Evolutionary conservation across 2,329 filamentous ascomycete species (phyloP).

Genomic region (Fusarium equiseti): DNA sequence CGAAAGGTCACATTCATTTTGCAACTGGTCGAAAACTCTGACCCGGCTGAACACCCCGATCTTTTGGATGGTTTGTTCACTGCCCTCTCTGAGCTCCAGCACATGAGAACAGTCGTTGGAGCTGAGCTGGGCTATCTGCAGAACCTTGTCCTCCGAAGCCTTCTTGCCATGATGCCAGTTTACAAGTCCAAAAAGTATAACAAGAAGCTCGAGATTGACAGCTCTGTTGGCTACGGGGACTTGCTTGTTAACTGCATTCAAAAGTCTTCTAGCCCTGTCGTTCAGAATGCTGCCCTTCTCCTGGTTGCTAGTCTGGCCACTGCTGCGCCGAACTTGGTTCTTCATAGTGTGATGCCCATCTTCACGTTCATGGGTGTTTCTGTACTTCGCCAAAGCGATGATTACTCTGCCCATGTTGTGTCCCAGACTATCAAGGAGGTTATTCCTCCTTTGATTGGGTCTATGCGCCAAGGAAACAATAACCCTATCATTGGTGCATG

Average conservation of each 20-base stretch:
- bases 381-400: conserved; percentile 90
- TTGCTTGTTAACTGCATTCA: conserved; percentile 94
- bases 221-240: conserved; percentile 85
- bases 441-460: conserved; percentile 89
- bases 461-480: conserved; percentile 83
- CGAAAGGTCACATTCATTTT: conserved; percentile 87
- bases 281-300: conserved; percentile 91
- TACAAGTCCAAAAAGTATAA: conserved; percentile 72
- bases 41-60: conserved; percentile 79
- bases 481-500: conserved; percentile 83
- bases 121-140: conserved; percentile 93
- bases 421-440: conserved; percentile 95
- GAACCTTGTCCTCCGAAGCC: conserved; percentile 82
- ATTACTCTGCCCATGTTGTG: conserved; percentile 96
- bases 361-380: conserved; percentile 98
- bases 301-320: conserved; percentile 88
- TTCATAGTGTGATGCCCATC: conserved; percentile 98
- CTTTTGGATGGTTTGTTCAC: conserved; percentile 85
- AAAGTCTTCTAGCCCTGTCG: conserved; percentile 89
- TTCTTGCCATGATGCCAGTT: conserved; percentile 85
- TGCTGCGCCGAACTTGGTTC: conserved; percentile 87
- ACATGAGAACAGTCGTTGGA: conserved; percentile 82
- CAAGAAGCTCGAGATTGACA: conserved; percentile 75
- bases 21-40: conserved; percentile 86
- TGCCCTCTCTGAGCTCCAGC: conserved; percentile 86